Percentiles rank a stretch among this genome's conserved stretches.
These are phyloP conservation scores for Ophiostoma ips DNA, from an alignment of 2,329 filamentous ascomycete genomes.

Conservation along the genomic window DNA sequence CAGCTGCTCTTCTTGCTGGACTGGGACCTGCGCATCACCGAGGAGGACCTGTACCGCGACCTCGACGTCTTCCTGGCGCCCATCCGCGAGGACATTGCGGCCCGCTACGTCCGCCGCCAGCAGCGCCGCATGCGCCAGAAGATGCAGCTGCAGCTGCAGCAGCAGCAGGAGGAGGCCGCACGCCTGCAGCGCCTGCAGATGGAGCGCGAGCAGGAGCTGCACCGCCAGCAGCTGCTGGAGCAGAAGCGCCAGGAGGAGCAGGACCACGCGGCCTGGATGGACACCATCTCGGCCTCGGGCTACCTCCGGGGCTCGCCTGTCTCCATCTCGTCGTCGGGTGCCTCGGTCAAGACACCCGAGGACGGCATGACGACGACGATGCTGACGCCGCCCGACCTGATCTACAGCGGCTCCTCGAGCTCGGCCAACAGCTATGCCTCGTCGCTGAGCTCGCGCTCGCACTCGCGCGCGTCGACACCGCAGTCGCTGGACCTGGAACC, in stretches of 20 bases:
- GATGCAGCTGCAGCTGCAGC: conserved; percentile 25
- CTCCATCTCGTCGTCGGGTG: background rate
- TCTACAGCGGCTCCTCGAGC: conserved; percentile 29
- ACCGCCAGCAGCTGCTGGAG: conserved; percentile 20
- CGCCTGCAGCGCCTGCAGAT: conserved; percentile 24
- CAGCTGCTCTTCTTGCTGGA: conserved; percentile 89
- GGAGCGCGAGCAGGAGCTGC: conserved; percentile 18
- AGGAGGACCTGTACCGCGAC: conserved; percentile 75
- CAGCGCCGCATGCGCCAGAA: conserved; percentile 22
- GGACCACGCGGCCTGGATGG: conserved; percentile 12
- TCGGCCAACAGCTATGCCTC: conserved; percentile 31
- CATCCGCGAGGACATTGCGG: conserved; percentile 50
- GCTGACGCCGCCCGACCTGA: conserved; percentile 31
- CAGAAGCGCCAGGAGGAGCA: conserved; percentile 32
- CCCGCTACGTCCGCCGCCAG: conserved; percentile 35
- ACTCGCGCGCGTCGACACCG: conserved; percentile 36
- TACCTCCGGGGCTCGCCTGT: conserved; percentile 23
- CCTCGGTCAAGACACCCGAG: conserved; percentile 17
- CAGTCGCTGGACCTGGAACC: conserved; percentile 26
- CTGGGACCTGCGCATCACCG: conserved; percentile 79
- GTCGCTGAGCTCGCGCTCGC: conserved; percentile 32
- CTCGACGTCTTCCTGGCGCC: conserved; percentile 80
- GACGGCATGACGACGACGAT: conserved; percentile 11
- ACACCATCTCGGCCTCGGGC: conserved; percentile 17
- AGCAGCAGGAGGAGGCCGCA: conserved; percentile 22